A percentile compares a stretch with the other conserved stretches of the same genome.
These are phyloP conservation scores for Clarireedia monteithiana DNA, from an alignment of 2,329 filamentous ascomycete species.

Conservation along the genomic window DNA sequence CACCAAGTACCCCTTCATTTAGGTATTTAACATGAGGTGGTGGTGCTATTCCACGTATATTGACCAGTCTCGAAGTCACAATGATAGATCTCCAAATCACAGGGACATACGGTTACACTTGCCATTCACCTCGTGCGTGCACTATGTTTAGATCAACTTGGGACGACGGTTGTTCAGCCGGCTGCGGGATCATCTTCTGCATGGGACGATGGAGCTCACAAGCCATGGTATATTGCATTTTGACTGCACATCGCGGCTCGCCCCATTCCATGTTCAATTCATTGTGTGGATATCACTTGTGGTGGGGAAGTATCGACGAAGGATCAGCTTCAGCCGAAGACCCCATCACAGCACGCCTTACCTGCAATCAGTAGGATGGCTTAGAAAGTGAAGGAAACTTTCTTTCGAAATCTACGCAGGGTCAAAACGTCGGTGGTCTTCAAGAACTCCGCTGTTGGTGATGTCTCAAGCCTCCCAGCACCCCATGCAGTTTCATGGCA, in stretches of 20 bases:
- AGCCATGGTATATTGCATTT: background rate
- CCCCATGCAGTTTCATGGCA: constrained; percentile 7
- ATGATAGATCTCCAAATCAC: background rate
- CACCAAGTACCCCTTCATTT: constrained; percentile 2
- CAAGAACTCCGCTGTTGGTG: background rate
- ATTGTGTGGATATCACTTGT: background rate
- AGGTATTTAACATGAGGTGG: background rate
- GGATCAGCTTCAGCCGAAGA: constrained; percentile 3
- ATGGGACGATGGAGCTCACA: background rate
- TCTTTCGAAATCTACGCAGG: background rate
- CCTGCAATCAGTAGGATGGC: background rate
- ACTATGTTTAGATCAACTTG: constrained; percentile 8
- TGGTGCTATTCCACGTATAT: background rate
- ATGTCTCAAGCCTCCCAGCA: constrained; percentile 1
- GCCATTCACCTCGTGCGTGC: background rate
- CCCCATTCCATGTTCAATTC: background rate
- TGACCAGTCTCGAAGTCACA: constrained; percentile 7
- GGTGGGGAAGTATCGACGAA: background rate
- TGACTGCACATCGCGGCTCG: background rate
- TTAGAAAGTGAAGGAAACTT: background rate
- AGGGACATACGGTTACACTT: constrained; percentile 5
- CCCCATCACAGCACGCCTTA: background rate
- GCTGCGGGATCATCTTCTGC: background rate
- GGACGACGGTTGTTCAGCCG: constrained; percentile 8
- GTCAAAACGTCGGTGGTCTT: background rate